Conservation (phyloP, 2,329 filamentous ascomycete genomes). For the Coniochaeta sp. region DNA sequence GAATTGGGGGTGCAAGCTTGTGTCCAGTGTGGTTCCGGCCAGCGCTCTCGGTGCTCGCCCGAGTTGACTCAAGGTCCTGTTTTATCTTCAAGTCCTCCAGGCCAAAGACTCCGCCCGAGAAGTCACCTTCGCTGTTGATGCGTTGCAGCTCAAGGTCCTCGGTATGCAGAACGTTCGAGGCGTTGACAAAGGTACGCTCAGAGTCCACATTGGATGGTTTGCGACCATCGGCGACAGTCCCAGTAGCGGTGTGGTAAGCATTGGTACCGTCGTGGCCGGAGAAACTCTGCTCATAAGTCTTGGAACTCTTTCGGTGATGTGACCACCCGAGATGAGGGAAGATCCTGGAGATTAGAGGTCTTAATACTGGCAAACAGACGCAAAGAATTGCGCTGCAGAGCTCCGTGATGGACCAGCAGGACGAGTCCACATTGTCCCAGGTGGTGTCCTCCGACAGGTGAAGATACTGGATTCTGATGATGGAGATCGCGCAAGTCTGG, state of each 20-base stretch:
- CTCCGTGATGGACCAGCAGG: conserved; percentile 27
- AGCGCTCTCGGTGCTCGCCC: not conserved
- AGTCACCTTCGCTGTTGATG: conserved; percentile 1
- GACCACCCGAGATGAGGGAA: conserved; percentile 9
- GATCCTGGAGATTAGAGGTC: conserved; percentile 11
- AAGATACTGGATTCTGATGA: conserved; percentile 29
- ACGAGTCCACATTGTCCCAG: conserved; percentile 27
- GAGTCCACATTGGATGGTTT: not conserved
- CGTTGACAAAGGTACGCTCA: not conserved
- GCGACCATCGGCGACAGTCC: not conserved
- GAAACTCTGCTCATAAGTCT: conserved; percentile 10
- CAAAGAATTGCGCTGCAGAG: conserved; percentile 26
- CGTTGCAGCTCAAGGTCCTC: not conserved
- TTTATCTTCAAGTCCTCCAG: not conserved
- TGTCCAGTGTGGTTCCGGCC: not conserved
- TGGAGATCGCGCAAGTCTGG: conserved; percentile 28
- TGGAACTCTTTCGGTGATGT: not conserved
- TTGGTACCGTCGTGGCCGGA: conserved; percentile 7
- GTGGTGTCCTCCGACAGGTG: conserved; percentile 23
- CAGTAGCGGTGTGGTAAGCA: not conserved
- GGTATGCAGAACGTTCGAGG: not conserved
- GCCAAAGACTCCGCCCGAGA: not conserved
- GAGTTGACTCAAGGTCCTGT: not conserved
- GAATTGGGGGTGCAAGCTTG: not conserved
- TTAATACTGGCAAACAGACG: conserved; percentile 26